Base-by-base conservation (phyloP, 2,329 filamentous ascomycete genomes). In the Fonsecaea monophora region DNA sequence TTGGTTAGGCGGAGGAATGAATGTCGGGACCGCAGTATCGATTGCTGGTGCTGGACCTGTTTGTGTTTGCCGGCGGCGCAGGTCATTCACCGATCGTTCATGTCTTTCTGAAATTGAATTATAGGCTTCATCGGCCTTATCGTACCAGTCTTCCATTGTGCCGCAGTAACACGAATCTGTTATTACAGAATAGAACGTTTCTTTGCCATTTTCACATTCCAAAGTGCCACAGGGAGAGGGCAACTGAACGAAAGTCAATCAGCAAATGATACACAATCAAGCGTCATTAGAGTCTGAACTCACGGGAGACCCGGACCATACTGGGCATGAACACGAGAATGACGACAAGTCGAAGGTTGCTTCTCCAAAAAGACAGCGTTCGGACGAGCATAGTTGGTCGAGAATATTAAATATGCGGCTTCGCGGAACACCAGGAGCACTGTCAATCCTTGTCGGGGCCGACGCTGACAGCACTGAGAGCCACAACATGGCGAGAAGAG, bases 1-100 rank as follows among this genome's bases (percentile, higher is more conserved):
- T 32, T 65, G 68, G 21, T 69, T 68, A 9, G 70, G 70, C n/a
- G 71, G 71, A 45, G 71, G 71, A 12, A 73, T 59, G 64, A 70
- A 73, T 18, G 66, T 66, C 1, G 70, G 70, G 13, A 62, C 53
- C 40, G 70, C 58, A 35, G 57, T 50, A 48, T 67, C 55, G 15
- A 58, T 53, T 4, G 65, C 30, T 21, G 54, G 12, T 42, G 34
- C 25, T n/a, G 66, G 30, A 9, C 13, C 58, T 18, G 59, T 53
- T 53, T 53, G 34, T 53, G 50, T 32, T 53, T 69, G 61, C 7
- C 67, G 67, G 18, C 60, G 68, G 60, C 53, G 60, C 18, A 63
- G 61, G 53, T 65, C 55, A 21, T 56, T 25, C 5, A 48, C n/a
- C 34, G 54, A 12, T 32, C 15, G 6, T 59, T 62, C 32, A 34